These are phyloP conservation scores for Aspergillus steynii DNA, from an alignment of 495 filamentous ascomycete species.

Conservation along the genomic window DNA sequence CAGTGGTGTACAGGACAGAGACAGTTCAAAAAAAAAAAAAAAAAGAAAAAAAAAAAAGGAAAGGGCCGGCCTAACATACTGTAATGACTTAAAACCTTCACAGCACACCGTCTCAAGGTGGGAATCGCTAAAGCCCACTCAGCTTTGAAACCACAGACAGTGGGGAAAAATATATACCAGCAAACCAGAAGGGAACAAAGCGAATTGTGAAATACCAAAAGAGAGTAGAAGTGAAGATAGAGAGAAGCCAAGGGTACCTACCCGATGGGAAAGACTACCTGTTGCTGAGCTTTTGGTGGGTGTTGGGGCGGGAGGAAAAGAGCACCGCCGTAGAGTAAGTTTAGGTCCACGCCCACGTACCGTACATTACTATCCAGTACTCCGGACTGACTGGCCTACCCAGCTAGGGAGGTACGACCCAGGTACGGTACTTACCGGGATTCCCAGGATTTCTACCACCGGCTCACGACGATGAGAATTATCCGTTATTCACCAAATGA, in stretches of 20 bases:
- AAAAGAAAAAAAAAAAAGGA: not conserved
- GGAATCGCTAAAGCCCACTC: slow-evolving; percentile 15
- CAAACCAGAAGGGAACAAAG: slow-evolving; percentile 9
- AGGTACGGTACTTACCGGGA: no score
- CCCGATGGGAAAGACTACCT: slow-evolving; percentile 11
- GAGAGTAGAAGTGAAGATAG: slow-evolving; percentile 14
- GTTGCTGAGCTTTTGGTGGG: slow-evolving; percentile 24
- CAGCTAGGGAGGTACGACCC: no score
- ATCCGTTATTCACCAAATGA: no score
- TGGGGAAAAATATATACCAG: slow-evolving; percentile 13
- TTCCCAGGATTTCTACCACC: no score
- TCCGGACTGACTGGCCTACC: no score
- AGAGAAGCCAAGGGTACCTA: not conserved
- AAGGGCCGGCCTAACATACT: not conserved
- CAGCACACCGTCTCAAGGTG: not conserved
- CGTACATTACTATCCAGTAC: no score
- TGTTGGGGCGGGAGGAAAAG: slow-evolving; percentile 20
- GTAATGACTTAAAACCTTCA: not conserved
- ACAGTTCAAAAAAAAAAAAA: not conserved
- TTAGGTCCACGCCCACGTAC: not conserved
- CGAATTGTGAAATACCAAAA: not conserved
- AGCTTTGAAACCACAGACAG: slow-evolving; percentile 17
- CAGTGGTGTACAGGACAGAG: not conserved
- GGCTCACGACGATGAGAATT: no score
- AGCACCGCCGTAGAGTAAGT: slow-evolving; percentile 2